Base-by-base conservation (phyloP, 768 basidiomycete genomes). In the Termitomyces sp. region DNA sequence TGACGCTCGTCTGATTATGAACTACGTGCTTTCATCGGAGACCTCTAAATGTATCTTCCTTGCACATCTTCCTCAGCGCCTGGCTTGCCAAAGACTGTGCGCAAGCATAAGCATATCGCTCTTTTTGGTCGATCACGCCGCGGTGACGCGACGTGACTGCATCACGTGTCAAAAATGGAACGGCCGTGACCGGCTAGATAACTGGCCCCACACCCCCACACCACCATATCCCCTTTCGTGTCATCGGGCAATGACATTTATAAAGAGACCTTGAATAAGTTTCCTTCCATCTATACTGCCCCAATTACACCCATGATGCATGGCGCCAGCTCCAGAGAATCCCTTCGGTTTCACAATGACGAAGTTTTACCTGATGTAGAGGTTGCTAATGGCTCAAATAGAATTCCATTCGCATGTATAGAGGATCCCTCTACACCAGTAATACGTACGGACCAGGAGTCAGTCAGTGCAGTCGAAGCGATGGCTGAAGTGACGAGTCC, bases 221-320 rank as follows among this genome's bases (percentile, higher is more conserved):
- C 58, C 36, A 55, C 56, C 29, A 60, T 34, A 38, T 60, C 59
- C 51, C 31, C 54, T 60, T 60, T 55, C 59, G 52, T 58, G 46
- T 17, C 29, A 29, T 58, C 14, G 50, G 52, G 40, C 52, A 53
- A 65, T 62, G 59, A 52, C 47, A 55, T 47, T 14, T 57, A 54
- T 57, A 57, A 40, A 15, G 17, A 45, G 25, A 56, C 34, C 0
- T 50, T 32, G 36, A n/a, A 9, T 17, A 9, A 38, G n/a, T 51
- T 57, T 57, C 7, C 25, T 5, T 15, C 14, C 34, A n/a, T 0
- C 49, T 42, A 29, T 12, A 36, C 25, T 40, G 10, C 37, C 37
- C 38, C 48, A 17, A 36, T 11, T 32, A 8, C 29, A 12, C 54
- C 31, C 54, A 53, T 34, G 29, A 63, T 63, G 57, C 48, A 37